Evolutionary conservation across 768 basidiomycete species (phyloP).

Genomic region (Boletus bicolor): DNA sequence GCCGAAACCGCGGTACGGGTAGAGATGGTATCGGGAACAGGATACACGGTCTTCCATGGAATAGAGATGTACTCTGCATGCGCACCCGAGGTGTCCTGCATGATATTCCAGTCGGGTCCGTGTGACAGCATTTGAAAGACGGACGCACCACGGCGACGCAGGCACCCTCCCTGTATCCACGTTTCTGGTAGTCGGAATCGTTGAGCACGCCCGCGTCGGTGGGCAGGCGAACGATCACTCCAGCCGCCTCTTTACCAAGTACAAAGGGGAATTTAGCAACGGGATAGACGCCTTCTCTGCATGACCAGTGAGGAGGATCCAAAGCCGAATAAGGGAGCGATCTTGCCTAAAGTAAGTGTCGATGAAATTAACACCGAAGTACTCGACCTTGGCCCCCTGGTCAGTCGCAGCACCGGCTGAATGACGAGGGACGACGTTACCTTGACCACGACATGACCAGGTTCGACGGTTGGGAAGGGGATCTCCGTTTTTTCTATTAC

Average conservation of each 20-base stretch:
- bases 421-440: slow-evolving; percentile 9
- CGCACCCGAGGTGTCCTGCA: slow-evolving; percentile 44
- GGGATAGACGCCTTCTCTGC: slow-evolving; percentile 64
- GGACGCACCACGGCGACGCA: slow-evolving; percentile 64
- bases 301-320: not conserved
- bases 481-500: slow-evolving; percentile 65
- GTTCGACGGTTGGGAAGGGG: slow-evolving; percentile 63
- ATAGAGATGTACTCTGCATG: slow-evolving; percentile 74
- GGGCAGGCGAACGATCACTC: slow-evolving; percentile 72
- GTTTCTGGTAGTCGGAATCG: slow-evolving; percentile 59
- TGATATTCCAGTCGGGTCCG: not conserved
- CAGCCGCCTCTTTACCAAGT: slow-evolving; percentile 78
- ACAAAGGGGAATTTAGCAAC: slow-evolving; percentile 55
- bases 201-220: slow-evolving; percentile 58
- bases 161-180: slow-evolving; percentile 64
- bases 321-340: not conserved
- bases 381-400: slow-evolving; percentile 51
- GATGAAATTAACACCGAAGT: slow-evolving; percentile 83
- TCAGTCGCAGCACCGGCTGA: not conserved
- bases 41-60: slow-evolving; percentile 57
- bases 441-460: slow-evolving; percentile 54
- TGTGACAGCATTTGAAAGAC: not conserved
- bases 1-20: slow-evolving; percentile 64
- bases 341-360: slow-evolving; percentile 75
- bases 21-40: slow-evolving; percentile 62